These are phyloP conservation scores for Xanthoconium stramineum DNA, from an alignment of 768 basidiomycete species.

Conservation along the genomic window DNA sequence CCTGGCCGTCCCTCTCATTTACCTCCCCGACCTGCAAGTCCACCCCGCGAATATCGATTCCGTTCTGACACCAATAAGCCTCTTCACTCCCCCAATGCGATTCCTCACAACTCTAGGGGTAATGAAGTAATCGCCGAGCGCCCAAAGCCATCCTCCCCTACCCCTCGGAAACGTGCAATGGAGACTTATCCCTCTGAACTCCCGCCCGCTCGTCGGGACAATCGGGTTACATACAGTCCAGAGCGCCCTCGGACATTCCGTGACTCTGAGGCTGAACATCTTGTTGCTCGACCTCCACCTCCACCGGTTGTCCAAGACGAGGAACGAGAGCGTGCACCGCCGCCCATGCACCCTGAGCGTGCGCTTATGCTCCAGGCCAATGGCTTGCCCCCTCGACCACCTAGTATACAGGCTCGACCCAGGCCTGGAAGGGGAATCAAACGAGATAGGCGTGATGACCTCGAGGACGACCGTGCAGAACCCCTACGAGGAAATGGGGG, in stretches of 20 bases:
- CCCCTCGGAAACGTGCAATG: slow-evolving; percentile 4
- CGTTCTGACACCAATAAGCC: slow-evolving; percentile 5
- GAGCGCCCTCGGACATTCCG: slow-evolving; percentile 12
- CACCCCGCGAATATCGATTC: slow-evolving; percentile 10
- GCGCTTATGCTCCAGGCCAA: slow-evolving; percentile 29
- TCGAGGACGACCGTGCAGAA: slow-evolving; percentile 20
- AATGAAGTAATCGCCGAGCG: slow-evolving; percentile 6
- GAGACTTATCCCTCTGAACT: slow-evolving; percentile 10
- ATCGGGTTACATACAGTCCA: slow-evolving; percentile 1
- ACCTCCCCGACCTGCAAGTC: slow-evolving; percentile 23
- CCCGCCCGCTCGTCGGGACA: slow-evolving; percentile 6
- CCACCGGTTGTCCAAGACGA: slow-evolving; percentile 1
- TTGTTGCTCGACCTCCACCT: slow-evolving; percentile 1
- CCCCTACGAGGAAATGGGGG: slow-evolving; percentile 13
- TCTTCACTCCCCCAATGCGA: neutral
- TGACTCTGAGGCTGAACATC: slow-evolving; percentile 5
- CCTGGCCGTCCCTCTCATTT: slow-evolving; percentile 16
- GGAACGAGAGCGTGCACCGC: slow-evolving; percentile 11
- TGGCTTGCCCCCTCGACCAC: slow-evolving; percentile 29
- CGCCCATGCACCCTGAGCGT: slow-evolving; percentile 30
- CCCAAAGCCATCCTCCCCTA: slow-evolving; percentile 6
- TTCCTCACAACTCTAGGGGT: neutral
- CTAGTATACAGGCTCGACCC: slow-evolving; percentile 10
- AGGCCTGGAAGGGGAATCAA: slow-evolving; percentile 17
- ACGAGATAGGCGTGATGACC: slow-evolving; percentile 21